Evolutionary conservation across 176 grass and related monocot genomes (phyloP).

Genomic region (Cenchrus americanus): DNA sequence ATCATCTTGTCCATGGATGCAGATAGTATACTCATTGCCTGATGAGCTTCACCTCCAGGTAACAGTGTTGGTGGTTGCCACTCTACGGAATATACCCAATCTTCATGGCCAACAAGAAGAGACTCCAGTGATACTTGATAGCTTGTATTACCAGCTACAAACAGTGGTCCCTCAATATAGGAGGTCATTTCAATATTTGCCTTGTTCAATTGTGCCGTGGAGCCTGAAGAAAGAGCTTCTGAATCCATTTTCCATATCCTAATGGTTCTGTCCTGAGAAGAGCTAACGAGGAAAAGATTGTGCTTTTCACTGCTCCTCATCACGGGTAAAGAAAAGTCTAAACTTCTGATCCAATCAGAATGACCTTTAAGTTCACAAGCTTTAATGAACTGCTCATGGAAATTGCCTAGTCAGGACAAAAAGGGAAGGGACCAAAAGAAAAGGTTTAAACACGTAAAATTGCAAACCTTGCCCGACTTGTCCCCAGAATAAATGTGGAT

Average conservation of each 20-base stretch:
- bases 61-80: constrained; percentile 77
- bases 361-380: constrained; percentile 94
- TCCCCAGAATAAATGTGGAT: constrained; percentile 81
- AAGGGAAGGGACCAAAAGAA: not conserved
- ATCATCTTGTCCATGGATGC: constrained; percentile 99
- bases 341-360: constrained; percentile 96
- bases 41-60: constrained; percentile 57
- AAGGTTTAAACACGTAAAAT: not conserved
- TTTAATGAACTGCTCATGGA: constrained; percentile 62
- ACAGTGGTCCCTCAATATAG: constrained; percentile 92
- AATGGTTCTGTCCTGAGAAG: constrained; percentile 96
- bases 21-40: constrained; percentile 89
- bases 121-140: constrained; percentile 90
- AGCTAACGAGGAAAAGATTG: constrained; percentile 83
- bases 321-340: constrained; percentile 89
- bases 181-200: constrained; percentile 73
- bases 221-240: constrained; percentile 43
- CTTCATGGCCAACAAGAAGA: constrained; percentile 90
- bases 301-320: constrained; percentile 53
- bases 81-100: constrained; percentile 96
- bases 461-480: constrained; percentile 75
- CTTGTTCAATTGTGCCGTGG: constrained; percentile 45
- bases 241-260: constrained; percentile 89
- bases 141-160: constrained; percentile 53
- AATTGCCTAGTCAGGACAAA: constrained; percentile 35